phyloP scores from a whole-genome alignment of 257 asterid species.

The Primulina eburnea region DNA sequence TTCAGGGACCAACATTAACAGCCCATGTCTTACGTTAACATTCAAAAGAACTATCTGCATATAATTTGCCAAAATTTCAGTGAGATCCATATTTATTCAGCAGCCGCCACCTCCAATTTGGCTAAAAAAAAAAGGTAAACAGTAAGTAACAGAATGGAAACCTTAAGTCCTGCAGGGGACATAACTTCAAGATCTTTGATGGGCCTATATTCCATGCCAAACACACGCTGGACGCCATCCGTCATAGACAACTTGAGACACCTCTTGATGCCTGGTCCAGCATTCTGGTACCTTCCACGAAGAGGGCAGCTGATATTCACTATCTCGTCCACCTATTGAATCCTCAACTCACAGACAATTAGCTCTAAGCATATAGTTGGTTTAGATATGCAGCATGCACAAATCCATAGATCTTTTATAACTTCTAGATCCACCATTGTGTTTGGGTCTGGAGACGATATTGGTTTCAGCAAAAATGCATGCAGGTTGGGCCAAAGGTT shows the following conservation, averaged over 20 bases:
- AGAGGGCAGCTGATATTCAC: slow-evolving; percentile 82
- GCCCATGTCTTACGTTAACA: slow-evolving; percentile 78
- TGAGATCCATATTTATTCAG: slow-evolving; percentile 7
- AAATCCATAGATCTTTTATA: background rate
- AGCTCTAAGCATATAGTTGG: slow-evolving; percentile 9
- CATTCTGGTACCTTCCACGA: slow-evolving; percentile 74
- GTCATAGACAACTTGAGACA: slow-evolving; percentile 94
- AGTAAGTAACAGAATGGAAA: slow-evolving; percentile 24
- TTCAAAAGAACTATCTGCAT: slow-evolving; percentile 72
- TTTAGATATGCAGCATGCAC: slow-evolving; percentile 13
- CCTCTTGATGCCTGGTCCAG: slow-evolving; percentile 73
- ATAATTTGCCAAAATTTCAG: background rate
- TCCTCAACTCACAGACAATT: slow-evolving; percentile 20
- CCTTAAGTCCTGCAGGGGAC: slow-evolving; percentile 87
- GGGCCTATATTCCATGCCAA: slow-evolving; percentile 96
- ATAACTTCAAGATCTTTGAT: slow-evolving; percentile 71
- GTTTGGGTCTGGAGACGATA: slow-evolving; percentile 1
- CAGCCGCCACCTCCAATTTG: slow-evolving; percentile 13
- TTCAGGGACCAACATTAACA: slow-evolving; percentile 92
- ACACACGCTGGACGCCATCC: slow-evolving; percentile 88
- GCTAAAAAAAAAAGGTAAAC: slow-evolving; percentile 19
- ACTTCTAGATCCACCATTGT: background rate
- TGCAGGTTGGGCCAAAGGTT: no score
- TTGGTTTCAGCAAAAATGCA: background rate
- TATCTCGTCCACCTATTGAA: slow-evolving; percentile 82